Conservation (phyloP, 305 asterid species). For the Fraxinus ornus region DNA sequence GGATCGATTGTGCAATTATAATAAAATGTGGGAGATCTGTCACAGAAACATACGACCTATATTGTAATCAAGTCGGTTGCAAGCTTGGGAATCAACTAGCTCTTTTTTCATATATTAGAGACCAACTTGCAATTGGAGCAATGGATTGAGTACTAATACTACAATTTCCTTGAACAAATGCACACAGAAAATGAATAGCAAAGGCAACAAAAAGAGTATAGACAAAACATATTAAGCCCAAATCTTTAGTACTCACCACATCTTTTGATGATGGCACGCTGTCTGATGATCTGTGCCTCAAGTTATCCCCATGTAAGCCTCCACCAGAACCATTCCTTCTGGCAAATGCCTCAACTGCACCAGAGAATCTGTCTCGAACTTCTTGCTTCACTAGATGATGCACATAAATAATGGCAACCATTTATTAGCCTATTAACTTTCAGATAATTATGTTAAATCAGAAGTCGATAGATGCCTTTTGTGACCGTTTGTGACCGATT, state of each 20-base stretch:
- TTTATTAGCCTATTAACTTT: not conserved
- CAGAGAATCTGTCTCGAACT: slow-evolving; percentile 50
- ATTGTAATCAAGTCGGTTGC: not conserved
- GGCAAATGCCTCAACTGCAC: slow-evolving; percentile 56
- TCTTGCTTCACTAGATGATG: slow-evolving; percentile 48
- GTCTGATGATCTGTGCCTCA: slow-evolving; percentile 52
- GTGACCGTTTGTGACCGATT: too few relatives aligned
- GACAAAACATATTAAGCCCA: not conserved
- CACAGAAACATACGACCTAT: not conserved
- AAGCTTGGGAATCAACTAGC: not conserved
- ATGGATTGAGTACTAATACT: not conserved
- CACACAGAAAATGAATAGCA: not conserved
- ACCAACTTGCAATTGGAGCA: not conserved
- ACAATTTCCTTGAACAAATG: not conserved
- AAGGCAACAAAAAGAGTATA: not conserved
- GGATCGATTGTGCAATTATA: not conserved
- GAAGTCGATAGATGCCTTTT: not conserved
- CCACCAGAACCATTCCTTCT: slow-evolving; percentile 47
- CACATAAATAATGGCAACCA: slow-evolving; percentile 2
- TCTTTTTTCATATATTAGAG: not conserved
- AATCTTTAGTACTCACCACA: slow-evolving; percentile 39
- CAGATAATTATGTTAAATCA: not conserved
- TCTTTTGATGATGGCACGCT: slow-evolving; percentile 57
- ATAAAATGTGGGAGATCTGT: not conserved
- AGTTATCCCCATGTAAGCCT: slow-evolving; percentile 56